Evolutionary conservation across 768 basidiomycete species (phyloP).

Genomic region (Gloeostereum incarnatum): DNA sequence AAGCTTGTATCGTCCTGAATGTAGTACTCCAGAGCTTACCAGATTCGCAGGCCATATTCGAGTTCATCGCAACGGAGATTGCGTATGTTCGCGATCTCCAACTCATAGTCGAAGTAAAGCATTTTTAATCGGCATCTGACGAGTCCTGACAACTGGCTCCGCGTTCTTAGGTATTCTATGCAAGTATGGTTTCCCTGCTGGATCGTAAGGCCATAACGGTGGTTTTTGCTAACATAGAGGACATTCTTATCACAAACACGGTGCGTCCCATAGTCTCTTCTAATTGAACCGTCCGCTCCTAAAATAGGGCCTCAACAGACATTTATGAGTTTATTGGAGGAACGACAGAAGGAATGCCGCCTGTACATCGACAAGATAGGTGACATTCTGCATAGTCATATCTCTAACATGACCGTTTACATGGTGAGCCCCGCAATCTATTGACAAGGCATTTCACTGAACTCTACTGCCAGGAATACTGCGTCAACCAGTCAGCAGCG

Average conservation of each 20-base stretch:
- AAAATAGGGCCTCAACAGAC: slow-evolving; percentile 28
- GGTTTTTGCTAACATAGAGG: slow-evolving; percentile 91
- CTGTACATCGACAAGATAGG: slow-evolving; percentile 86
- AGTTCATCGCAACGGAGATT: slow-evolving; percentile 85
- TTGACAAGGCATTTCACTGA: neutral
- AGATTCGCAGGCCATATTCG: slow-evolving; percentile 85
- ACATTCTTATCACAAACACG: slow-evolving; percentile 83
- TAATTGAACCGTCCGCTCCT: slow-evolving; percentile 1
- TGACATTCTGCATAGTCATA: slow-evolving; percentile 69
- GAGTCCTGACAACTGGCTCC: slow-evolving; percentile 3
- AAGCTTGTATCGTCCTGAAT: slow-evolving; percentile 1
- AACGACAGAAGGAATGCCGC: slow-evolving; percentile 85
- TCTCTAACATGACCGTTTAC: slow-evolving; percentile 74
- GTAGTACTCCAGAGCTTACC: neutral
- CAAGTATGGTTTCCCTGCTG: slow-evolving; percentile 61
- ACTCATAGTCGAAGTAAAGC: slow-evolving; percentile 75
- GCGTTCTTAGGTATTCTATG: slow-evolving; percentile 73
- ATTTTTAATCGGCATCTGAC: neutral
- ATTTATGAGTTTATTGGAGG: slow-evolving; percentile 84
- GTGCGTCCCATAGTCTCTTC: slow-evolving; percentile 28
- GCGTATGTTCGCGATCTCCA: slow-evolving; percentile 90
- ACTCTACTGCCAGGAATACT: slow-evolving; percentile 59
- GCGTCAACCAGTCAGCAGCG: slow-evolving; percentile 78
- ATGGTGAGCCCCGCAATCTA: slow-evolving; percentile 38
- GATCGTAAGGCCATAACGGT: slow-evolving; percentile 70